These are phyloP conservation scores for Podosphaera fusca DNA, from an alignment of 2,329 filamentous ascomycete genomes.

Conservation along the genomic window DNA sequence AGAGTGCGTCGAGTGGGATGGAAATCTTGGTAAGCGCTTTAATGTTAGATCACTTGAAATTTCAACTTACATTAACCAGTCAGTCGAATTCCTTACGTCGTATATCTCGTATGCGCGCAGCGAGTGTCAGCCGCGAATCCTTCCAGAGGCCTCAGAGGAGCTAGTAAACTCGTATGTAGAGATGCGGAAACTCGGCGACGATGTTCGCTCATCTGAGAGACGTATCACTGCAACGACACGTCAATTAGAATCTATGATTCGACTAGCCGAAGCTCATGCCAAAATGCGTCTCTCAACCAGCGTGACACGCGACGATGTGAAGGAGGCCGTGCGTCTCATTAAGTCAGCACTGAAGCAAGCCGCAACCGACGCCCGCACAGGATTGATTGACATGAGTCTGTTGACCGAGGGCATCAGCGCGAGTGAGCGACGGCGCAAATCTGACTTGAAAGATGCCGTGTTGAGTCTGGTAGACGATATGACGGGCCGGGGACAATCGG, in stretches of 20 bases:
- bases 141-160: conserved; percentile 56
- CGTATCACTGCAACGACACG: conserved; percentile 94
- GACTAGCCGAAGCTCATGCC: conserved; percentile 82
- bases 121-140: conserved; percentile 64
- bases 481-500: conserved; percentile 39
- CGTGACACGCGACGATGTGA: conserved; percentile 64
- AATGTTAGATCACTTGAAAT: neutral
- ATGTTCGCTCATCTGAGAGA: conserved; percentile 70
- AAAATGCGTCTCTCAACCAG: conserved; percentile 73
- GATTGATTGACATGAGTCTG: conserved; percentile 89
- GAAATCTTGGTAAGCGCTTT: conserved; percentile 51
- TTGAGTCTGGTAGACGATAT: conserved; percentile 60
- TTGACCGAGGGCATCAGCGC: conserved; percentile 85
- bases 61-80: conserved; percentile 25
- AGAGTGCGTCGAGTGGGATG: conserved; percentile 48
- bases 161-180: conserved; percentile 74
- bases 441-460: conserved; percentile 65
- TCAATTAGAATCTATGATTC: conserved; percentile 96
- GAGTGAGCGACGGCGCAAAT: conserved; percentile 59
- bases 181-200: conserved; percentile 82
- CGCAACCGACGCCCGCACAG: conserved; percentile 76
- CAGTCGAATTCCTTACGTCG: conserved; percentile 81
- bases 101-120: conserved; percentile 94
- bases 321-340: conserved; percentile 80
- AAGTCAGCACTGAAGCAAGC: conserved; percentile 87